phyloP scores from a whole-genome alignment of 805 yeast genomes.

The Wickerhamiella alocasiicola region DNA sequence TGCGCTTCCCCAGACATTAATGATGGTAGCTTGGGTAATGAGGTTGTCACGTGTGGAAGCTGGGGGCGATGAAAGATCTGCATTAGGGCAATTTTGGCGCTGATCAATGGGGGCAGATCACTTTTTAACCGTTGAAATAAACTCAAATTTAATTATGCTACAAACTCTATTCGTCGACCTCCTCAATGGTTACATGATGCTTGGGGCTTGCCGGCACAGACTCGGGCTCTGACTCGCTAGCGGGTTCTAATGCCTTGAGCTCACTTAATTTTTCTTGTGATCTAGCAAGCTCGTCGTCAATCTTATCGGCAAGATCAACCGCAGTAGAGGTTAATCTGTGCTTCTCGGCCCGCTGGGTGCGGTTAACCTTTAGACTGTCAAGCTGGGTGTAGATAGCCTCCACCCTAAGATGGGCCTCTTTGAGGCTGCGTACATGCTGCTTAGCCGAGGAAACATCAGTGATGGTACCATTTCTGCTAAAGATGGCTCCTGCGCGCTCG shows the following conservation, averaged over 20 bases:
- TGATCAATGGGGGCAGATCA: neutral
- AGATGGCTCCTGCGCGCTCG: neutral
- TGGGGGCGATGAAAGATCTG: neutral
- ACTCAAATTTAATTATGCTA: neutral
- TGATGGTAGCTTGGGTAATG: neutral
- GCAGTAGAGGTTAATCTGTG: conserved; percentile 10
- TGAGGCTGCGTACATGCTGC: conserved; percentile 2
- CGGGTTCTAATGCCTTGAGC: neutral
- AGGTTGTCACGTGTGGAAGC: neutral
- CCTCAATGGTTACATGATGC: conserved; percentile 12
- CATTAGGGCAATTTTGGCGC: neutral
- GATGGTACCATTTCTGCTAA: neutral
- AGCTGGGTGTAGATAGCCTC: conserved; percentile 10
- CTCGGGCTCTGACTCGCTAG: neutral
- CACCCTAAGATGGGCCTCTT: conserved; percentile 7
- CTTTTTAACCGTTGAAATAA: neutral
- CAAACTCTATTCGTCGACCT: conserved; percentile 10
- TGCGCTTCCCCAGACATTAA: too few species aligned
- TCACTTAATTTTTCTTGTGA: neutral
- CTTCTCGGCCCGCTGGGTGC: conserved; percentile 3
- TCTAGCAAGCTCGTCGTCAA: conserved; percentile 1
- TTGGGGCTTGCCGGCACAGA: neutral
- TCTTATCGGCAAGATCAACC: conserved; percentile 10
- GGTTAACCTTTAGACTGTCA: conserved; percentile 1
- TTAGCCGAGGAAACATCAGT: neutral